A percentile compares a stretch with the other conserved stretches of the same genome.
Evolutionary conservation across 768 basidiomycete species (phyloP).

Genomic region (Clitopilus hobsonii): DNA sequence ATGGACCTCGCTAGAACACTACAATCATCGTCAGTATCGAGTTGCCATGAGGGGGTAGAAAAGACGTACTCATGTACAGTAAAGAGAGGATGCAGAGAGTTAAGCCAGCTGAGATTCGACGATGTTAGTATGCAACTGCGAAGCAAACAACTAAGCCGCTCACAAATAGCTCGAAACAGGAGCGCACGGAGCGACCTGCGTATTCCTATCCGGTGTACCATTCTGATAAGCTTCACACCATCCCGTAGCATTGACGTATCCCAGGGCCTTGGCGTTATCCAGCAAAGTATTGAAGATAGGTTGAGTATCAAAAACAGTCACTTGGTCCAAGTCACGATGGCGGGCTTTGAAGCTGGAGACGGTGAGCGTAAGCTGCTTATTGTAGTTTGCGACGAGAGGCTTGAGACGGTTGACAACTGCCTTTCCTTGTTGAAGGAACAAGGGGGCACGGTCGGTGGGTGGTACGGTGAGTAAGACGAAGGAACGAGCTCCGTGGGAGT

Average conservation of each 20-base stretch:
- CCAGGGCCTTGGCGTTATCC: conserved; percentile 45
- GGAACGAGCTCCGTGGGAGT: conserved; percentile 46
- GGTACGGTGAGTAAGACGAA: conserved; percentile 64
- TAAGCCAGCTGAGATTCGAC: conserved; percentile 45
- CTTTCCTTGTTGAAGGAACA: conserved; percentile 34
- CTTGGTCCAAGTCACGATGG: conserved; percentile 38
- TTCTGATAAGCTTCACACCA: conserved; percentile 57
- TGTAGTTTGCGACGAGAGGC: conserved; percentile 42
- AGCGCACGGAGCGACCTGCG: conserved; percentile 52
- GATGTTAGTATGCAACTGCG: neutral
- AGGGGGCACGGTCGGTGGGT: conserved; percentile 51
- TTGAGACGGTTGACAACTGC: conserved; percentile 29
- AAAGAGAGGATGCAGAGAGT: conserved; percentile 56
- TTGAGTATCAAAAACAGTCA: conserved; percentile 50
- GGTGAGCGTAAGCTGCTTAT: conserved; percentile 35
- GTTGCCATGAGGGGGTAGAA: neutral
- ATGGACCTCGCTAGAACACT: conserved; percentile 51
- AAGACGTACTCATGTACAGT: conserved; percentile 54
- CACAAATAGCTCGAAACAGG: conserved; percentile 66
- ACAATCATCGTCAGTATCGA: neutral
- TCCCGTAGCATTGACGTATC: conserved; percentile 56
- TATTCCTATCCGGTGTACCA: conserved; percentile 47
- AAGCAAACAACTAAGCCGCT: conserved; percentile 14
- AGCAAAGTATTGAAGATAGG: conserved; percentile 56
- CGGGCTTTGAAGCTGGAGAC: conserved; percentile 33